These are phyloP conservation scores for Botrytis porri DNA, from an alignment of 2,329 filamentous ascomycete species.

Conservation along the genomic window DNA sequence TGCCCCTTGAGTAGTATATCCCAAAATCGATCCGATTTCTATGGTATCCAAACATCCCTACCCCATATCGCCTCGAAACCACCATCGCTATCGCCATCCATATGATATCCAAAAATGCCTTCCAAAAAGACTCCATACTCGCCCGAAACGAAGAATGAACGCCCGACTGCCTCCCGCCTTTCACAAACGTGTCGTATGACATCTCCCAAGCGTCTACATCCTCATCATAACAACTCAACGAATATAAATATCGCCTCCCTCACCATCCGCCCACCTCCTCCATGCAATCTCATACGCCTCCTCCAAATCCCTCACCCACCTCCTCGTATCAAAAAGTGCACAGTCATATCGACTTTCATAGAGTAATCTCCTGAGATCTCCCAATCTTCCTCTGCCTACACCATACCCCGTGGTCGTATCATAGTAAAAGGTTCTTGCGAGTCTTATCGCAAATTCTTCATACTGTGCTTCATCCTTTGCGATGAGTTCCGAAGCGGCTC, in stretches of 20 bases:
- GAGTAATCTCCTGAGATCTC: conserved; percentile 74
- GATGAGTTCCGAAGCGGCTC: conserved; percentile 72
- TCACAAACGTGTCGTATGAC: not conserved
- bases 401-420: conserved; percentile 46
- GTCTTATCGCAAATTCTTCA: conserved; percentile 68
- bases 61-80: not conserved
- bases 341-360: conserved; percentile 84
- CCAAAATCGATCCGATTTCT: not conserved
- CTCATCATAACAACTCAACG: conserved; percentile 1
- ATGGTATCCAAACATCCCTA: conserved; percentile 1
- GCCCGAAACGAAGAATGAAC: conserved; percentile 2
- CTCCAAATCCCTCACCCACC: conserved; percentile 91
- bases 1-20: not conserved
- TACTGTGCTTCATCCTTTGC: conserved; percentile 77
- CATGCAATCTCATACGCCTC: conserved; percentile 85
- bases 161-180: not conserved
- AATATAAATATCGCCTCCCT: conserved; percentile 92
- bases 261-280: conserved; percentile 79
- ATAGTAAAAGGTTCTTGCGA: conserved; percentile 66
- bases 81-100: not conserved
- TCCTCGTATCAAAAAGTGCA: conserved; percentile 82
- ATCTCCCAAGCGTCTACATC: not conserved
- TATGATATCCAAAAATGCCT: conserved; percentile 8
- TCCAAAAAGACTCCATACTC: conserved; percentile 9
- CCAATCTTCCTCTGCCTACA: conserved; percentile 64